Evolutionary conservation across 2,329 filamentous ascomycete genomes (phyloP).

Genomic region (Cladosporium sp.): DNA sequence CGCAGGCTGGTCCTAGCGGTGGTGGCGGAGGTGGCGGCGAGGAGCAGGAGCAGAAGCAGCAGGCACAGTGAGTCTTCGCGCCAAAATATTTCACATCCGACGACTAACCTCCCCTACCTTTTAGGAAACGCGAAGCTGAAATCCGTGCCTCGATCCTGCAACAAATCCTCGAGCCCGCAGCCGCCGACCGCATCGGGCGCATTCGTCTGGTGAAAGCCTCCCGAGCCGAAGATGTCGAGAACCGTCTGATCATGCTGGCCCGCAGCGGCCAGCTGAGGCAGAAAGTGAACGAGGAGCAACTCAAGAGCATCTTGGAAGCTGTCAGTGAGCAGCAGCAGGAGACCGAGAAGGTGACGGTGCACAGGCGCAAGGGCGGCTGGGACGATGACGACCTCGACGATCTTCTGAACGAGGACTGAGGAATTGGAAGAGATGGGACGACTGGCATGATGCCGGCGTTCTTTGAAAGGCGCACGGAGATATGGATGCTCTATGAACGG

Average conservation of each 20-base stretch:
- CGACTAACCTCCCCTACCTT: constrained; percentile 30
- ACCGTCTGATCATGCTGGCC: constrained; percentile 85
- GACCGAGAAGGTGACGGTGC: constrained; percentile 78
- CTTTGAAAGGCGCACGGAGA: no score
- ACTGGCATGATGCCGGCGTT: neutral
- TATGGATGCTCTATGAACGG: no score
- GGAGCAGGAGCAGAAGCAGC: constrained; percentile 54
- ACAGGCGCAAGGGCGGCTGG: constrained; percentile 73
- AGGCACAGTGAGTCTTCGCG: constrained; percentile 2
- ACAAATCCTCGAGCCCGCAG: constrained; percentile 92
- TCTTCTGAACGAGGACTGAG: constrained; percentile 47
- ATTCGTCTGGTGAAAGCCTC: constrained; percentile 94
- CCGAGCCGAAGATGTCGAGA: constrained; percentile 84
- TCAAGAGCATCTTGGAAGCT: constrained; percentile 84
- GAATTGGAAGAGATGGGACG: neutral
- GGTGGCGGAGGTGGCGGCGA: constrained; percentile 42
- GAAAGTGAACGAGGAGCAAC: constrained; percentile 86
- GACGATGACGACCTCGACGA: constrained; percentile 77
- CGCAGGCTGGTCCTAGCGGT: constrained; percentile 51
- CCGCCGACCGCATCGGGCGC: constrained; percentile 83
- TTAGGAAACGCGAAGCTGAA: constrained; percentile 50
- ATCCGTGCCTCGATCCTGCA: constrained; percentile 70
- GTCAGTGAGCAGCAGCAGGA: constrained; percentile 69
- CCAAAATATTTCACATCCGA: neutral
- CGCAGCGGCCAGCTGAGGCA: constrained; percentile 76